Evolutionary conservation across 306 rosid genomes (phyloP).

Genomic region (Morella rubra): DNA sequence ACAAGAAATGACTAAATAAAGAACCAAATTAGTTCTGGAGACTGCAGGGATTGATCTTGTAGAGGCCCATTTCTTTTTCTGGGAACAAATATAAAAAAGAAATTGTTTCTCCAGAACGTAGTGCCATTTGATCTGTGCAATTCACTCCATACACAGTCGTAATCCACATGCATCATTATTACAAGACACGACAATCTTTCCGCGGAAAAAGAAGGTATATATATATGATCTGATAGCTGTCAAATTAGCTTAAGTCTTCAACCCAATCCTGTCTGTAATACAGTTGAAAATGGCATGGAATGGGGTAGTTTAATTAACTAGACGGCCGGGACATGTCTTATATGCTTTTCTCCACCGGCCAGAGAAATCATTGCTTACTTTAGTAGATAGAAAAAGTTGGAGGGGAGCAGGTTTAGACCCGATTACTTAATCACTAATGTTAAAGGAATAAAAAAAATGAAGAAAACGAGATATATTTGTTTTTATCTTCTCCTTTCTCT

Average conservation of each 20-base stretch:
- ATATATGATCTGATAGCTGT: background rate
- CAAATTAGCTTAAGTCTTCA: background rate
- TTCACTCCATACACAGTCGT: background rate
- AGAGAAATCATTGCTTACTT: too few species aligned
- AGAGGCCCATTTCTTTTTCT: too few species aligned
- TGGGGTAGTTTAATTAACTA: background rate
- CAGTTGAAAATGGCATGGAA: background rate
- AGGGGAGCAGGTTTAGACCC: too few species aligned
- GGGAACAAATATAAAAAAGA: too few species aligned
- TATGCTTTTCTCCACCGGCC: too few species aligned
- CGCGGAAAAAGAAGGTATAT: background rate
- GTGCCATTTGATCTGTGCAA: background rate
- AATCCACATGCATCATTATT: background rate
- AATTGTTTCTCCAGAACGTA: background rate
- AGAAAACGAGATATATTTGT: too few species aligned
- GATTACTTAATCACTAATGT: background rate
- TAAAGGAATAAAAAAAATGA: too few species aligned
- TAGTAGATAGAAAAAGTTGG: too few species aligned
- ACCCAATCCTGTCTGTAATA: background rate
- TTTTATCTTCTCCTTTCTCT: background rate
- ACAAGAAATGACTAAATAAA: too few species aligned
- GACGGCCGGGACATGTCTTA: too few species aligned
- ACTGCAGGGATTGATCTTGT: too few species aligned
- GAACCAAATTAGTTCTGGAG: too few species aligned
- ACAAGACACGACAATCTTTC: background rate